Evolutionary conservation across 331 rosid genomes (phyloP), one percentile per base, ranked within the genome.

Genomic region (Malus hybrid): DNA sequence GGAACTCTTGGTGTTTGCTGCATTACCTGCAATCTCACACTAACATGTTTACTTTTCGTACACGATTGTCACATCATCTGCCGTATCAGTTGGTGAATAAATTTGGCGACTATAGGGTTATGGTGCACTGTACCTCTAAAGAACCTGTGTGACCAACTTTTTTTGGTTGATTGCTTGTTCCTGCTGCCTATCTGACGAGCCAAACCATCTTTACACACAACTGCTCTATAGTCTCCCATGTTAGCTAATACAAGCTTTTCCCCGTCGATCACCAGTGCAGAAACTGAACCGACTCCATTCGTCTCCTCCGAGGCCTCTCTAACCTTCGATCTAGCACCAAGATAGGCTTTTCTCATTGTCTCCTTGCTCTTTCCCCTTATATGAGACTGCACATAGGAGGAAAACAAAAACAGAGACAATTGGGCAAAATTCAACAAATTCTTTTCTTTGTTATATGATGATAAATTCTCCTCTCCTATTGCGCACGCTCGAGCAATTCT

Each of bases 221-320:
- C 90, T 76, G 89, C 93, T 80, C 79, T 86, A 34, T 88, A 93
- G 60, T 86, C 85, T 54, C 98, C 98, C 80, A 88, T 88, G 84
- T 79, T 85, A 64, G 90, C 91, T 44, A 86, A 79, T 63, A 91
- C 96, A 52, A 93, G 88, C 79, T 78, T 91, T 70, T 88, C 91
- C 36, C 93, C 96, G 65, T 87, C 82, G 61, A 90, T 88, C 11
- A 93, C 85, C 79, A 91, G 81, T 11, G 75, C 98, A 7, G 94
- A 90, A 69, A 86, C 90, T 29, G 94, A 88, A 10, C 96, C 88
- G 4, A 76, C 76, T 60, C 62, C 73, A 62, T 67, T 29, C 28
- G 15, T 64, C 72, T 85, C 86, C 8, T 84, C 90, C 50, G 76
- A 16, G 27, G 6, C 67, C 74, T 82, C 92, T 79, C 80, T 80